A percentile compares a stretch with the other conserved stretches of the same genome.
Conservation (phyloP, 352 stramenopile genomes). For the Phytophthora pini region DNA sequence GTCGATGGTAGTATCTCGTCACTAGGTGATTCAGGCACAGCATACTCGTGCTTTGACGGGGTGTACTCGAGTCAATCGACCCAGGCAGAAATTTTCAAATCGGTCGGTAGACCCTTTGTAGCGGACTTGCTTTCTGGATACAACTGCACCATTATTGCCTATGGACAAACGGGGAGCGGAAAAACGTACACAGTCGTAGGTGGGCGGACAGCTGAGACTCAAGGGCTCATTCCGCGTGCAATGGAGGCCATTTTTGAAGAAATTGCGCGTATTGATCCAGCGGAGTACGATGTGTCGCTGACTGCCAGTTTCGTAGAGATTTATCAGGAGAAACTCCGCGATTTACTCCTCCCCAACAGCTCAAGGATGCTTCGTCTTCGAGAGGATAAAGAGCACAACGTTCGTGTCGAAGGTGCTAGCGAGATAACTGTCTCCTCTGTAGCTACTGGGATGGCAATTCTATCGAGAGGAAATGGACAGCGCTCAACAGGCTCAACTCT, state of each 20-base stretch:
- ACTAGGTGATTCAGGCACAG: constrained; percentile 1
- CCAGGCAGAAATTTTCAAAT: constrained; percentile 54
- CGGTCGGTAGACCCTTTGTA: constrained; percentile 56
- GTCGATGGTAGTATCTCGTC: neutral
- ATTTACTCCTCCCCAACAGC: constrained; percentile 56
- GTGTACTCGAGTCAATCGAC: constrained; percentile 49
- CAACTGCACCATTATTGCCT: constrained; percentile 79
- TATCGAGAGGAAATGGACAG: constrained; percentile 46
- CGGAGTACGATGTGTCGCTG: constrained; percentile 42
- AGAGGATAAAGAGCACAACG: constrained; percentile 42
- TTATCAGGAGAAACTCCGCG: constrained; percentile 72
- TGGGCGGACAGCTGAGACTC: constrained; percentile 12
- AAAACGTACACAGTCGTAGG: constrained; percentile 74
- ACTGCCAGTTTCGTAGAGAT: constrained; percentile 70
- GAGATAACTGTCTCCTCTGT: constrained; percentile 49
- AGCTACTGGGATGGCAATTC: constrained; percentile 36
- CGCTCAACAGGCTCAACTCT: constrained; percentile 53
- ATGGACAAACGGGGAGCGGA: constrained; percentile 74
- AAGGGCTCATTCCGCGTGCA: constrained; percentile 48
- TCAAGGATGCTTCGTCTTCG: constrained; percentile 44
- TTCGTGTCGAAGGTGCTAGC: constrained; percentile 61
- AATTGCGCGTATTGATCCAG: constrained; percentile 18
- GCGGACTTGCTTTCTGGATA: constrained; percentile 62
- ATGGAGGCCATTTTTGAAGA: constrained; percentile 45
- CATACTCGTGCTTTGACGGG: constrained; percentile 51